Base-by-base conservation (phyloP, 306 rosid species). In the Lathyrus oleraceus region DNA sequence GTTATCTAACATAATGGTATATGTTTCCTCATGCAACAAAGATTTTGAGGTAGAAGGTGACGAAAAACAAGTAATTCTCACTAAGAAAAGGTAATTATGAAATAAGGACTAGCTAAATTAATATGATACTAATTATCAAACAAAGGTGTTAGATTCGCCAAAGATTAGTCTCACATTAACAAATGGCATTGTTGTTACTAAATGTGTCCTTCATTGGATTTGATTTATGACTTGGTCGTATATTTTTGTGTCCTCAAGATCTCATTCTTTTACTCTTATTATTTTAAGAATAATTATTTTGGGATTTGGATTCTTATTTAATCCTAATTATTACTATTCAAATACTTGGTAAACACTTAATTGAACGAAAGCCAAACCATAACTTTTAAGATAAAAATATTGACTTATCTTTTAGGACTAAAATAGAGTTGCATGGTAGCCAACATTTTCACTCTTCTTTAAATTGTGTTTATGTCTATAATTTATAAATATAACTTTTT, bases 161-260 rank as follows among this genome's bases (percentile, higher is more conserved):
- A 47, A 25, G 20, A 30, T 80, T 64, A 13, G 65, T 82, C 83
- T 2, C 35, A 8, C 39, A 9, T 10, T 76, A 52, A 72, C 87
- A 69, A 32, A 76, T 78, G 76, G 45, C 79, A 59, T 61, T 71
- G 7, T 21, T 56, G 20, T 76, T 83, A 61, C 56, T 73, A 28
- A 38, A 58, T 69, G 51, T 59, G n/a, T 19, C 25, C 3, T 21
- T 60, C 12, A n/a, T 39, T 65, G 25, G 19, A 28, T 32, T 56
- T 73, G 30, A 74, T 66, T 54, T 76, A 15, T 80, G 92, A 82
- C 86, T 78, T 70, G 83, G 89, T 87, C 89, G 38, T 53, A 51
- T 13, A n/a, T 52, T 51, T 77, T 62, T 66, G 20, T 68, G 65
- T 69, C 72, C 77, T 70, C 35, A 38, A 68, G 47, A 30, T 65